These are phyloP conservation scores for Sporisorium reilianum DNA, from an alignment of 1,284 basidiomycete species.

Conservation along the genomic window DNA sequence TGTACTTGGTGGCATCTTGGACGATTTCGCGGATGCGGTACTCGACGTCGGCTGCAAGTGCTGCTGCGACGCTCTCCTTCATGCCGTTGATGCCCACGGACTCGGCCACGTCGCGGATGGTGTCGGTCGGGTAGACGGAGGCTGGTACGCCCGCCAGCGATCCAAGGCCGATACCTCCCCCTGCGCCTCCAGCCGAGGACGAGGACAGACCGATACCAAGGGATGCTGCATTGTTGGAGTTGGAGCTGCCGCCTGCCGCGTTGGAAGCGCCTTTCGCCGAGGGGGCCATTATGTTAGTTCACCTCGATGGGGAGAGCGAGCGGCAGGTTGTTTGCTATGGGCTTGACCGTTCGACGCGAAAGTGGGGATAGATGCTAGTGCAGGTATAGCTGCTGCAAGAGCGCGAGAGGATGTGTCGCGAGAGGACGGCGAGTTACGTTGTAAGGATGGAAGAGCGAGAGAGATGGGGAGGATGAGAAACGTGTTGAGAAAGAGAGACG, in stretches of 20 bases:
- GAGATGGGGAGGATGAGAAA: background rate
- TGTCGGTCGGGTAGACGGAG: constrained; percentile 66
- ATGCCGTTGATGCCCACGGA: constrained; percentile 84
- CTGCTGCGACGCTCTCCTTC: constrained; percentile 82
- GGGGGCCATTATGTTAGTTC: constrained; percentile 27
- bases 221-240: constrained; percentile 25
- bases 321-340: background rate
- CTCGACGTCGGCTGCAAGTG: constrained; percentile 94
- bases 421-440: background rate
- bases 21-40: constrained; percentile 93
- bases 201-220: constrained; percentile 43
- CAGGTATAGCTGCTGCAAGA: background rate
- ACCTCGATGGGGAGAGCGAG: background rate
- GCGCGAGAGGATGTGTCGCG: background rate
- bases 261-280: constrained; percentile 32
- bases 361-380: too few relatives aligned
- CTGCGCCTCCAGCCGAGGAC: constrained; percentile 26
- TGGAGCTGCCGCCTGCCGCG: constrained; percentile 29
- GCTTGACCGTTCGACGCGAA: background rate
- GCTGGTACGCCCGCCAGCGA: constrained; percentile 39
- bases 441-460: background rate
- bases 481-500: background rate
- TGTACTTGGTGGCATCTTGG: constrained; percentile 96
- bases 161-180: constrained; percentile 41
- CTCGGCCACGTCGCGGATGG: constrained; percentile 82